Evolutionary conservation across 2,329 filamentous ascomycete species (phyloP).

Genomic region (Sporothrix pseudoabietina): DNA sequence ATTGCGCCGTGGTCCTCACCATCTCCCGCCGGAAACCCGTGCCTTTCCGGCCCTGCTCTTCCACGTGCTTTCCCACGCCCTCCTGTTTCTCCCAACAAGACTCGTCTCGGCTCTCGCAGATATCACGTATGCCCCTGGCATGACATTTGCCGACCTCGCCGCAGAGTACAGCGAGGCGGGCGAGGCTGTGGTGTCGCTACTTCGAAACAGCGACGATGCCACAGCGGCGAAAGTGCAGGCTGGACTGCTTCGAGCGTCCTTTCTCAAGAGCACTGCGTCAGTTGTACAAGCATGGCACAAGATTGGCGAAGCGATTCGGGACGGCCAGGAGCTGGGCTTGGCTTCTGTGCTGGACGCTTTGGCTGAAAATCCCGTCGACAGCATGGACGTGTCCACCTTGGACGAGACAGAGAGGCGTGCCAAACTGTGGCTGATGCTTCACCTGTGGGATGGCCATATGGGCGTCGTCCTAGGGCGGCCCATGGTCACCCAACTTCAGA

Average conservation of each 20-base stretch:
- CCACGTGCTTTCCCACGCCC: background rate
- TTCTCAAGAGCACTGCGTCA: slow-evolving; percentile 1
- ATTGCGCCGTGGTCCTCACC: background rate
- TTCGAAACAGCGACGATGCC: background rate
- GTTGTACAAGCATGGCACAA: slow-evolving; percentile 20
- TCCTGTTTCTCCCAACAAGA: slow-evolving; percentile 15
- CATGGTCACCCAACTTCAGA: background rate
- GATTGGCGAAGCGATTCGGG: background rate
- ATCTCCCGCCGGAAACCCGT: background rate
- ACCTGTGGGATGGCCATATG: slow-evolving; percentile 24
- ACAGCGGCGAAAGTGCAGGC: slow-evolving; percentile 7
- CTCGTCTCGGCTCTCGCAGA: background rate
- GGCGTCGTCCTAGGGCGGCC: slow-evolving; percentile 13
- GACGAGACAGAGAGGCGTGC: background rate
- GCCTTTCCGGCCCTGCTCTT: slow-evolving; percentile 18
- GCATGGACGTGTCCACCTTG: background rate
- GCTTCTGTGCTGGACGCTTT: background rate
- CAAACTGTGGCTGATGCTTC: slow-evolving; percentile 11
- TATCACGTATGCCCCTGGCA: background rate
- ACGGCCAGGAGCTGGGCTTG: background rate
- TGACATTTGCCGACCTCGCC: slow-evolving; percentile 18
- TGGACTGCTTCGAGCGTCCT: background rate
- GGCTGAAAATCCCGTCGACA: background rate
- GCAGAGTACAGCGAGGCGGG: slow-evolving; percentile 19
- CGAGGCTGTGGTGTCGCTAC: background rate